phyloP scores from a whole-genome alignment of 164 flowering plant species.

The Paratinospora sagittata region DNA sequence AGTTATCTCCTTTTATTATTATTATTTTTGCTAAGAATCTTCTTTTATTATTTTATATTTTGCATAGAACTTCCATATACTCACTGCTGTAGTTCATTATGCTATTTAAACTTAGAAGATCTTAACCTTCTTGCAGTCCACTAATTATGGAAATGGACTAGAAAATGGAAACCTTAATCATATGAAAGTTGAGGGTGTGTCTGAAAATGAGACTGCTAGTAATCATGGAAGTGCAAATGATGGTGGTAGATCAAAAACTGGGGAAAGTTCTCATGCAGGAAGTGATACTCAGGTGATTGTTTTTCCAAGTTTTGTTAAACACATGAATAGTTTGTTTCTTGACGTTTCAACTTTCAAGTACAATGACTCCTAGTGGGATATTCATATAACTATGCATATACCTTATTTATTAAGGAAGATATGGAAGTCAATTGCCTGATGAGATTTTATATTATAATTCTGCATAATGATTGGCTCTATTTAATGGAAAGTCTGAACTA shows the following conservation, averaged over 20 bases:
- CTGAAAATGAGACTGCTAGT: slow-evolving; percentile 28
- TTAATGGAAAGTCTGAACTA: not conserved
- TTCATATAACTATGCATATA: not conserved
- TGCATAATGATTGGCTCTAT: not conserved
- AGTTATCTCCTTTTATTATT: slow-evolving; percentile 3
- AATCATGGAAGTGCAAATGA: slow-evolving; percentile 25
- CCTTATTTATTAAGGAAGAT: not conserved
- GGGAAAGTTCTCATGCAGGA: slow-evolving; percentile 27
- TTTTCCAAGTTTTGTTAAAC: not conserved
- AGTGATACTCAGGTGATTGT: slow-evolving; percentile 36
- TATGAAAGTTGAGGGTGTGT: slow-evolving; percentile 19
- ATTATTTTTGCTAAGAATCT: too few relatives aligned
- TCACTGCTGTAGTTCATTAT: not conserved
- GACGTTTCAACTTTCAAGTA: not conserved
- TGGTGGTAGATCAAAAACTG: slow-evolving; percentile 16
- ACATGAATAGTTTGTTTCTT: not conserved
- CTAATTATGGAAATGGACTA: slow-evolving; percentile 16
- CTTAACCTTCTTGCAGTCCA: slow-evolving; percentile 16
- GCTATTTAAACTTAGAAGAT: not conserved
- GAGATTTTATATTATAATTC: not conserved
- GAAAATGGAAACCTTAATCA: slow-evolving; percentile 14
- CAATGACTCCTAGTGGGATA: not conserved
- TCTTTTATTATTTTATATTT: not conserved
- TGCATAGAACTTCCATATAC: not conserved
- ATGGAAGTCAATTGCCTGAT: not conserved